These are phyloP conservation scores for Salmacisia buchloeana DNA, from an alignment of 1,284 basidiomycete genomes.

Conservation along the genomic window DNA sequence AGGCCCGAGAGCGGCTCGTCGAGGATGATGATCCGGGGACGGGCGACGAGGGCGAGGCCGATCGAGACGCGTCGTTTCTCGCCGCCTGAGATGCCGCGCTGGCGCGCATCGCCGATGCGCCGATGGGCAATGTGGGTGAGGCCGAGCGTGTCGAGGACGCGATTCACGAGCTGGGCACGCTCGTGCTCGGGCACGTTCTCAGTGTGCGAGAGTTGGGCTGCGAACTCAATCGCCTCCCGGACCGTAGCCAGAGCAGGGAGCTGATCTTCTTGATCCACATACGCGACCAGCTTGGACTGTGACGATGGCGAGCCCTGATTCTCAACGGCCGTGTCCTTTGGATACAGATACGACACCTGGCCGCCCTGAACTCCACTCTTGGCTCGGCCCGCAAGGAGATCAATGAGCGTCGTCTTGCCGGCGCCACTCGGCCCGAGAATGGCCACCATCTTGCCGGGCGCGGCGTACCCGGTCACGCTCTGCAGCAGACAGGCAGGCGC, in stretches of 20 bases:
- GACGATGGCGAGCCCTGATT: background rate
- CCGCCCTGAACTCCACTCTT: slow-evolving; percentile 28
- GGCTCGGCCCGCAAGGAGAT: slow-evolving; percentile 32
- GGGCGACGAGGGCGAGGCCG: slow-evolving; percentile 31
- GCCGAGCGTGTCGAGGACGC: slow-evolving; percentile 24
- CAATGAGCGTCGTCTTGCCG: slow-evolving; percentile 38
- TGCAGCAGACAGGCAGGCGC: slow-evolving; percentile 13
- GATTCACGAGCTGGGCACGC: slow-evolving; percentile 20
- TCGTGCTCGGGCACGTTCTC: slow-evolving; percentile 26
- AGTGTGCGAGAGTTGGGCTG: slow-evolving; percentile 30
- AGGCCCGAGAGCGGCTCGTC: slow-evolving; percentile 38
- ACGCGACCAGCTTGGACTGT: slow-evolving; percentile 21
- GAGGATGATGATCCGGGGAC: slow-evolving; percentile 29
- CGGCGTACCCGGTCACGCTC: slow-evolving; percentile 21
- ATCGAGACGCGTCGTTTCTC: slow-evolving; percentile 35
- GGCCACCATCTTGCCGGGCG: slow-evolving; percentile 30
- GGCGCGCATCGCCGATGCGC: slow-evolving; percentile 28
- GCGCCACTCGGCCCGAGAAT: slow-evolving; percentile 37
- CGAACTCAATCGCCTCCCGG: slow-evolving; percentile 32
- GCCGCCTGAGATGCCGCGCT: slow-evolving; percentile 35
- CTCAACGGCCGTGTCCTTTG: background rate
- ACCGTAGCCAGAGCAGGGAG: slow-evolving; percentile 34
- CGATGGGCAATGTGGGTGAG: slow-evolving; percentile 26
- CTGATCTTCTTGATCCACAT: slow-evolving; percentile 38
- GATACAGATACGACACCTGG: slow-evolving; percentile 16